Evolutionary conservation across 2,329 filamentous ascomycete species (phyloP).

Genomic region (Emydomyces testavorans): DNA sequence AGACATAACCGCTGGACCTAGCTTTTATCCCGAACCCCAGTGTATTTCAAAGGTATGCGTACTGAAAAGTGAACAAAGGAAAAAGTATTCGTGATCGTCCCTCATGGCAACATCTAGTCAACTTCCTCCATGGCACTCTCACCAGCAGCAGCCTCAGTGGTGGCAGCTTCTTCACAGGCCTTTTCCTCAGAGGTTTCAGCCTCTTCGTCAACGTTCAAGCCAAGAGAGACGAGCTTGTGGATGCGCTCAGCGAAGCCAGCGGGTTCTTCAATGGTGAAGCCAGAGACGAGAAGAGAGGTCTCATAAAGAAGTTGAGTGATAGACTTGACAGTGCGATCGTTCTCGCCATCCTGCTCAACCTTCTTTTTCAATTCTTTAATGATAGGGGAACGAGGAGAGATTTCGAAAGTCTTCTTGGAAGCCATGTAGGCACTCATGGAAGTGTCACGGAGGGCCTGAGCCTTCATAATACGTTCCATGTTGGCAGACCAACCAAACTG

Average conservation of each 20-base stretch:
- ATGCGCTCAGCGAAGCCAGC: conserved; percentile 97
- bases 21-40: conserved; percentile 12
- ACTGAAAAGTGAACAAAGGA: conserved; percentile 6
- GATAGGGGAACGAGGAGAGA: conserved; percentile 96
- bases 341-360: conserved; percentile 94
- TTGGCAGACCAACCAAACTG: conserved; percentile 99
- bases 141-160: conserved; percentile 55
- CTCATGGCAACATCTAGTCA: conserved; percentile 53
- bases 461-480: conserved; percentile 99
- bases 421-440: conserved; percentile 99
- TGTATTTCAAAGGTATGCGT: conserved; percentile 7
- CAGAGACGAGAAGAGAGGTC: conserved; percentile 95
- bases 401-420: conserved; percentile 99
- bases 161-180: conserved; percentile 48
- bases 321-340: conserved; percentile 97
- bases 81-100: conserved; percentile 5
- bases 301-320: conserved; percentile 98
- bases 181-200: conserved; percentile 54
- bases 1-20: conserved; percentile 11
- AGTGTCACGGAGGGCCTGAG: conserved; percentile 97
- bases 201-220: conserved; percentile 93
- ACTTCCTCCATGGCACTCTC: conserved; percentile 99
- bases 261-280: conserved; percentile 99
- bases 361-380: conserved; percentile 99
- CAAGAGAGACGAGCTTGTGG: conserved; percentile 97